Evolutionary conservation across 164 flowering plant species (phyloP), one percentile per base, ranked within the genome.

Genomic region (Macadamia tetraphylla): DNA sequence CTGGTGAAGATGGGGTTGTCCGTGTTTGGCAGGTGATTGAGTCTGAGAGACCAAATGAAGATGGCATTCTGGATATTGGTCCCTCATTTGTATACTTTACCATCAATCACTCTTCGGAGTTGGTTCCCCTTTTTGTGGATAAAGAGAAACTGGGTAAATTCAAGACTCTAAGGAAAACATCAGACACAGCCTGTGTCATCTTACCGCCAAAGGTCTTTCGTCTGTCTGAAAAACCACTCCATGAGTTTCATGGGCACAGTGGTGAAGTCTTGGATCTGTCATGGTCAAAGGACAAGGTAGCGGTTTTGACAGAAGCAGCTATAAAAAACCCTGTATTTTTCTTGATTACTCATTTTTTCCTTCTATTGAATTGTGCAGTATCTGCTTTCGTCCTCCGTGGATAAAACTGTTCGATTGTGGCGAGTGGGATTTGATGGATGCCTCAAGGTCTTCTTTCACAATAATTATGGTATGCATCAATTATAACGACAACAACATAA

Each of bases 401-500:
- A 94, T 71, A 85, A 84, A 73, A 91, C 97, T 29, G 95, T 85
- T 70, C 96, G 87, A 32, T 60, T 85, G 48, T 88, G 92, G 89
- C 77, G 75, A 77, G 77, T 89, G n/a, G 88, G 88, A 61, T 55
- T 62, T 32, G 74, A 81, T 40, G 53, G 76, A 58, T 94, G 98
- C 83, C 82, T 86, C 68, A 60, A 80, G 71, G 81, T 85, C 49
- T 94, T 84, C 63, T 74, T 77, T 42, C 98, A 94, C 72, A 85
- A 74, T 70, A 81, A 92, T 76, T 94, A 87, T 68, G 98, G 98
- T 94, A 46, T 59, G 87, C 71, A 56, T 31, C 60, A 52, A 23
- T 23, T 23, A 23, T 23, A 23, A 23, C 0, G 23, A 23, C 23
- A 23, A 23, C 23, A 23, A 23, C 23, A 23, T 23, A 23, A 23